Evolutionary conservation across 805 yeast genomes (phyloP), one percentile per base, ranked within the genome.

Genomic region (Candida multigemmis): DNA sequence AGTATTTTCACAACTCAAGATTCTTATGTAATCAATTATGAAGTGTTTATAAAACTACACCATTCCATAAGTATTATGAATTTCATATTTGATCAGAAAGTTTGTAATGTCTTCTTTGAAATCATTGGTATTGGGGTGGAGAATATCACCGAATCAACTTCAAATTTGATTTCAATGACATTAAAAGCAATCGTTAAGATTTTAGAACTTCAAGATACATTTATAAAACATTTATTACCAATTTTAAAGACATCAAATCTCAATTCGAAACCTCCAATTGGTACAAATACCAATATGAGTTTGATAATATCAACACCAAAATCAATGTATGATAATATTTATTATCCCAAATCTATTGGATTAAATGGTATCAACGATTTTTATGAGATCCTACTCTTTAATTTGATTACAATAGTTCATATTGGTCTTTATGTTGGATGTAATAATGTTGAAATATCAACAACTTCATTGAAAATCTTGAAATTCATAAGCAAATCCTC

Each of bases 351-450:
- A 9, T 44, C 38, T 43, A 36, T 68, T 25, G 78, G 81, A 5
- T 65, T 75, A 2, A 76, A 69, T 39, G 86, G 83, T 0, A 44
- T 77, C 6, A 53, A 68, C 9, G 68, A 80, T 3, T 81, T 82
- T 37, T 74, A 65, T 41, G 93, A 84, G 42, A 77, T 87, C 0
- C 55, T 87, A 6, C 53, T 82, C 14, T 74, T 76, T 48, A 71
- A 81, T 34, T 53, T 86, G n/a, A 71, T 85, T 0, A 55, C 81
- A 7, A 65, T 87, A 13, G 82, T 83, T 0, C 81, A 81, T 36
- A 48, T 86, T 23, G 80, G 91, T 0, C 52, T 86, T 11, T 84
- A 83, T 42, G 74, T 80, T 26, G 85, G 93, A 1, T 56, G 75
- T 1, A 46, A 64, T 4, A 61, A 74, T 31, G 34, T 53, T 7